Percentiles rank a stretch among this genome's conserved stretches.
Evolutionary conservation across 2,329 filamentous ascomycete species (phyloP).

Genomic region (Chaetomium sp.): DNA sequence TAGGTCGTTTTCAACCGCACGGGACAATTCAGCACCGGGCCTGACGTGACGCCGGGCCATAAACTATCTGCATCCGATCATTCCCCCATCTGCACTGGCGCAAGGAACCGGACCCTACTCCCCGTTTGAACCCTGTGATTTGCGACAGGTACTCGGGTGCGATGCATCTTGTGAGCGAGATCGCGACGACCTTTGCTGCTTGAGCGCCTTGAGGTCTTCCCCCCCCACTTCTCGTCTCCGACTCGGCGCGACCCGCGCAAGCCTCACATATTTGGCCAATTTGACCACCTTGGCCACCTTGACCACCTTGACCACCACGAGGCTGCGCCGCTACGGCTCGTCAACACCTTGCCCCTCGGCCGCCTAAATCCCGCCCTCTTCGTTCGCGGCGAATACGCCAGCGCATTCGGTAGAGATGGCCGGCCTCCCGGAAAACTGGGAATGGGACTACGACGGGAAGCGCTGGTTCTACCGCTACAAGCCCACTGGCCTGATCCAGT

Average conservation of each 20-base stretch:
- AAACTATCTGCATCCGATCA: not conserved
- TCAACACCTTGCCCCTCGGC: not conserved
- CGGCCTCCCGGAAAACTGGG: constrained; percentile 57
- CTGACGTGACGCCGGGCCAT: constrained; percentile 21
- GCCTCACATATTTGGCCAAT: not conserved
- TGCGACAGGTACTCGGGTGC: not conserved
- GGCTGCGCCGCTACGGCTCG: not conserved
- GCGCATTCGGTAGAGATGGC: constrained; percentile 39
- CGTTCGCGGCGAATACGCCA: not conserved
- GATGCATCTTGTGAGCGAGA: not conserved
- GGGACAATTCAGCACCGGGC: constrained; percentile 23
- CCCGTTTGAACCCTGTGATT: not conserved
- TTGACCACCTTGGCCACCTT: too few species aligned
- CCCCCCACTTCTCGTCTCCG: not conserved
- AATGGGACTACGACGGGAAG: constrained; percentile 58
- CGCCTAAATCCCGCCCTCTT: not conserved
- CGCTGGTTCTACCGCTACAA: constrained; percentile 62
- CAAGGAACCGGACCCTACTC: not conserved
- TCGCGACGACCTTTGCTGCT: not conserved
- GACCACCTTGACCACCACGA: not conserved
- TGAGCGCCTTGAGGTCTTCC: not conserved
- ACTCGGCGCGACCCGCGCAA: not conserved
- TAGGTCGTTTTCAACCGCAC: constrained; percentile 7
- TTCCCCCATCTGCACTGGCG: not conserved
- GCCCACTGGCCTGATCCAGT: constrained; percentile 57